Conservation (phyloP, 495 filamentous ascomycete genomes). For the Talaromyces stipitatus region DNA sequence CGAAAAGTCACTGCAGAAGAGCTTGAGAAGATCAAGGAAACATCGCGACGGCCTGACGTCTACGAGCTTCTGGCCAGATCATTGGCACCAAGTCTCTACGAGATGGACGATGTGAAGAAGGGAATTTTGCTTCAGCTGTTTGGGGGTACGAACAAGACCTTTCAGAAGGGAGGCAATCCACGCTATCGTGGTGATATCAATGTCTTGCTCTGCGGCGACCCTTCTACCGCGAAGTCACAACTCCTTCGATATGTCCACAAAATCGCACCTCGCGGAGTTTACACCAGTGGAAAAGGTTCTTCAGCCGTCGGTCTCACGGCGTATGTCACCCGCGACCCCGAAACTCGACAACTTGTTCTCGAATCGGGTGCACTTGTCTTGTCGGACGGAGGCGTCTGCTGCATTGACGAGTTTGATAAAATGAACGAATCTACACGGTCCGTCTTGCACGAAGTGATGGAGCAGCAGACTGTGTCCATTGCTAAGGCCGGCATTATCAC, state of each 20-base stretch:
- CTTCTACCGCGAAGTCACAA: slow-evolving; percentile 94
- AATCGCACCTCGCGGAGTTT: slow-evolving; percentile 94
- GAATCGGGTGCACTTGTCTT: slow-evolving; percentile 94
- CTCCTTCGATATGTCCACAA: slow-evolving; percentile 91
- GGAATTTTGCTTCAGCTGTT: slow-evolving; percentile 94
- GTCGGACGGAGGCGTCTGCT: slow-evolving; percentile 94
- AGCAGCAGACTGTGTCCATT: slow-evolving; percentile 97
- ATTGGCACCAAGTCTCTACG: slow-evolving; percentile 89
- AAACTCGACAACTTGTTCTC: slow-evolving; percentile 90
- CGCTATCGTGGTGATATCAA: slow-evolving; percentile 97
- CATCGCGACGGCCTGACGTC: slow-evolving; percentile 74
- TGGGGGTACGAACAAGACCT: slow-evolving; percentile 97
- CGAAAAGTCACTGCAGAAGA: slow-evolving; percentile 86
- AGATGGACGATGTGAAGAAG: slow-evolving; percentile 99
- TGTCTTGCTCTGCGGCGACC: slow-evolving; percentile 91
- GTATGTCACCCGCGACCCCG: slow-evolving; percentile 91
- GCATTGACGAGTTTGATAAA: slow-evolving; percentile 99
- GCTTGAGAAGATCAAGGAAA: slow-evolving; percentile 78
- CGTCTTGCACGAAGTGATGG: slow-evolving; percentile 98
- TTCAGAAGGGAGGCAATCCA: slow-evolving; percentile 91
- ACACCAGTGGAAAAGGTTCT: slow-evolving; percentile 94
- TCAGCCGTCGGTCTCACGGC: slow-evolving; percentile 98
- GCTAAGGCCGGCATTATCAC: slow-evolving; percentile 99
- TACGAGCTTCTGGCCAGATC: slow-evolving; percentile 92
- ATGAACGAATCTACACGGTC: slow-evolving; percentile 96